These are phyloP conservation scores for Boeremia exigua DNA, from an alignment of 2,329 filamentous ascomycete species.

Conservation along the genomic window DNA sequence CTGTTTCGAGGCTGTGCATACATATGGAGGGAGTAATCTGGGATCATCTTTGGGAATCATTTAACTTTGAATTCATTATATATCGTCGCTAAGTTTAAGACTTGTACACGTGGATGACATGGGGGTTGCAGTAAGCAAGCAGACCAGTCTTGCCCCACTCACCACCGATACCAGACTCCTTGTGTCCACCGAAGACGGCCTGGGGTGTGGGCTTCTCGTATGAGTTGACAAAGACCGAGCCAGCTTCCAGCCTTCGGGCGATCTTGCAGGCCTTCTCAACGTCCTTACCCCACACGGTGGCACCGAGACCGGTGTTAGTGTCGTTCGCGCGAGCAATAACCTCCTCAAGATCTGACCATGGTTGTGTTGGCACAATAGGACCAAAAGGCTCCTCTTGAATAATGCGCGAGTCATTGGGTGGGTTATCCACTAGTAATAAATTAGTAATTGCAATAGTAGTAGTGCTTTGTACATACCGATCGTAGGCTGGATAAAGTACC, in stretches of 20 bases:
- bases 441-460: not conserved
- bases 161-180: constrained; percentile 78
- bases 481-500: constrained; percentile 66
- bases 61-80: constrained; percentile 1
- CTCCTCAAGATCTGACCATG: constrained; percentile 65
- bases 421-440: constrained; percentile 55
- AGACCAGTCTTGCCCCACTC: constrained; percentile 61
- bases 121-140: constrained; percentile 56
- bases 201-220: constrained; percentile 56
- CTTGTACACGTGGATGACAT: constrained; percentile 57
- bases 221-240: constrained; percentile 63
- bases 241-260: constrained; percentile 58
- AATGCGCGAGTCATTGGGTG: constrained; percentile 62
- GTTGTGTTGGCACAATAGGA: constrained; percentile 69
- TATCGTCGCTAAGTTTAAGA: constrained; percentile 13
- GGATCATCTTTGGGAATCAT: not conserved
- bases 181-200: constrained; percentile 74
- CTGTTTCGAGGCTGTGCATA: too few species aligned
- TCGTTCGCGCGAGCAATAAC: constrained; percentile 57
- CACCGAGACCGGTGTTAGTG: constrained; percentile 58
- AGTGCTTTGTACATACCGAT: constrained; percentile 44
- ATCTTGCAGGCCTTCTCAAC: constrained; percentile 56
- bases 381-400: constrained; percentile 69
- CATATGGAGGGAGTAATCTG: not conserved
- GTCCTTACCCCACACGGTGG: constrained; percentile 56